phyloP scores from a whole-genome alignment of 495 filamentous ascomycete species.

The Astrothelium macrocarpum region DNA sequence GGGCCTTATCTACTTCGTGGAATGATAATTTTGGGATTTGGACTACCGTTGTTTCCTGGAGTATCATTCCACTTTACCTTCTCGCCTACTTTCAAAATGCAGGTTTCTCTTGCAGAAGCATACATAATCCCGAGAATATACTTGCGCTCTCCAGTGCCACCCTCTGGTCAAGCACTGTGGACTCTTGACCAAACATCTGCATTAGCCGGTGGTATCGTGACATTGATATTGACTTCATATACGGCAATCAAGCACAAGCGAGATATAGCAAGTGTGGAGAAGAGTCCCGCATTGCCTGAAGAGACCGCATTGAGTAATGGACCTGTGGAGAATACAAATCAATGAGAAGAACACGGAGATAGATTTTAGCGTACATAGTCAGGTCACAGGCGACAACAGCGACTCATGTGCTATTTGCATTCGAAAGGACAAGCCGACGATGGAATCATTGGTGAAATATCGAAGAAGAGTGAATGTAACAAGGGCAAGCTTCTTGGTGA shows the following conservation, averaged over 20 bases:
- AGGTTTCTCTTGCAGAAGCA: not conserved
- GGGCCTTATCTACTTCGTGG: not conserved
- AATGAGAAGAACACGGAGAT: not conserved
- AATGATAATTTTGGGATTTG: not conserved
- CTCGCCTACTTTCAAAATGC: not conserved
- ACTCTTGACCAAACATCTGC: not conserved
- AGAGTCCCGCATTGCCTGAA: not conserved
- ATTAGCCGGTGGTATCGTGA: not conserved
- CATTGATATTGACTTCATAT: not conserved
- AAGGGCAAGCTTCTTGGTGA: too few species aligned
- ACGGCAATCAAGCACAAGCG: not conserved
- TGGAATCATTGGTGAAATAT: too few species aligned
- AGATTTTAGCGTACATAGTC: not conserved
- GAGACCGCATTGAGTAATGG: not conserved
- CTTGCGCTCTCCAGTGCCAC: not conserved
- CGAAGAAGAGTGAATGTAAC: too few species aligned
- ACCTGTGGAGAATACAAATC: not conserved
- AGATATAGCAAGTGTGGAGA: not conserved
- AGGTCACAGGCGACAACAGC: not conserved
- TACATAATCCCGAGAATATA: not conserved
- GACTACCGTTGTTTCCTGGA: not conserved
- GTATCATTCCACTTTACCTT: not conserved
- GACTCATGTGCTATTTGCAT: too few species aligned
- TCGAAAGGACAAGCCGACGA: too few species aligned
- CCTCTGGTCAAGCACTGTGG: not conserved